These are phyloP conservation scores for Aspergillus costaricaensis DNA, from an alignment of 2,329 filamentous ascomycete genomes.

Conservation along the genomic window DNA sequence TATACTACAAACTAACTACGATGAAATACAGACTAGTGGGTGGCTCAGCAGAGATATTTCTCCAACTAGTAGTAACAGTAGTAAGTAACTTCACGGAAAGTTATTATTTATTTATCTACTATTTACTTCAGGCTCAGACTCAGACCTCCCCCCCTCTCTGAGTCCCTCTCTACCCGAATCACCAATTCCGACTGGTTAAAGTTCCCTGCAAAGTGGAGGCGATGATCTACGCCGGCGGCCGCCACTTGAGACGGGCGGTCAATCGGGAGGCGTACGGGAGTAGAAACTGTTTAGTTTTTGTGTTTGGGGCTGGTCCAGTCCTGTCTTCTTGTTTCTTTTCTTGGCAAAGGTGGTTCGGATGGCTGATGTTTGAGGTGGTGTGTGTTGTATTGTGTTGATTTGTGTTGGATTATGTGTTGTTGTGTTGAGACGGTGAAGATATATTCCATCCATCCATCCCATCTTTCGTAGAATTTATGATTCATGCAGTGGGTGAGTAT, in stretches of 20 bases:
- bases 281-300: too few relatives aligned
- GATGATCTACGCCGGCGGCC: slow-evolving; percentile 2
- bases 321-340: neutral
- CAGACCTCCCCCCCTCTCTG: too few relatives aligned
- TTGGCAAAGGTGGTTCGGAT: neutral
- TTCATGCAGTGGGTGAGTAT: too few relatives aligned
- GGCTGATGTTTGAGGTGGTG: neutral
- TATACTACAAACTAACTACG: too few relatives aligned
- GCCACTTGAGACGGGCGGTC: slow-evolving; percentile 1
- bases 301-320: neutral
- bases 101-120: neutral
- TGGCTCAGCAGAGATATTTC: too few relatives aligned
- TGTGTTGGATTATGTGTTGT: neutral
- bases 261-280: neutral
- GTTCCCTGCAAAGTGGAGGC: slow-evolving; percentile 1
- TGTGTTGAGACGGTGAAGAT: neutral
- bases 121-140: too few relatives aligned
- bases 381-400: neutral
- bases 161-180: neutral
- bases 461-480: neutral
- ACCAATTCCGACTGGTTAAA: neutral
- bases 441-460: neutral
- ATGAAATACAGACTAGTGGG: too few relatives aligned
- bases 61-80: too few relatives aligned
- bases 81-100: neutral